Conservation (phyloP, 805 yeast genomes). For the Jamesozyma spencerorum region DNA sequence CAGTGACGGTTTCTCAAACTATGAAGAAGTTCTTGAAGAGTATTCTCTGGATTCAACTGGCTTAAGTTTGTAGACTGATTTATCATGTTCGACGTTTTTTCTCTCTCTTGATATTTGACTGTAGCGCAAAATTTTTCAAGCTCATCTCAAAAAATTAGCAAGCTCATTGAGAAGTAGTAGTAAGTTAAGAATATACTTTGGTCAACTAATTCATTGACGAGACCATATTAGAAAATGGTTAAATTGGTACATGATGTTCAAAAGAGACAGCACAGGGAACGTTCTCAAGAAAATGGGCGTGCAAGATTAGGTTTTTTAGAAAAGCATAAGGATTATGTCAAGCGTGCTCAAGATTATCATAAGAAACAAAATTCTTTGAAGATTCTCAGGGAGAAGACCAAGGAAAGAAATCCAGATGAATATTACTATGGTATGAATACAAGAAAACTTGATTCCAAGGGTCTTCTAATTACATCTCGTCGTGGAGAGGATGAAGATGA, state of each 20-base stretch:
- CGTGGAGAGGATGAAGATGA: slow-evolving; percentile 37
- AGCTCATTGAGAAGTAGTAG: background rate
- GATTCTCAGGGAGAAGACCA: slow-evolving; percentile 62
- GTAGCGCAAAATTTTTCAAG: slow-evolving; percentile 3
- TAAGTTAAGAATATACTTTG: background rate
- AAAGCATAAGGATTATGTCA: slow-evolving; percentile 78
- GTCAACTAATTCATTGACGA: background rate
- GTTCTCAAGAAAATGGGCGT: slow-evolving; percentile 76
- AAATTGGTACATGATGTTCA: slow-evolving; percentile 82
- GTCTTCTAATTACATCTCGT: slow-evolving; percentile 59
- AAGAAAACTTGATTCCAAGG: slow-evolving; percentile 56
- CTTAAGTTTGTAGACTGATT: background rate
- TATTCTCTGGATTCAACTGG: no score
- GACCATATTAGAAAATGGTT: slow-evolving; percentile 40
- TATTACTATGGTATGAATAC: slow-evolving; percentile 89
- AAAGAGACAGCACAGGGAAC: slow-evolving; percentile 91
- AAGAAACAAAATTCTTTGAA: slow-evolving; percentile 52
- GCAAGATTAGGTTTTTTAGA: slow-evolving; percentile 76
- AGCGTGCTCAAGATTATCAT: slow-evolving; percentile 60
- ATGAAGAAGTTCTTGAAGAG: no score
- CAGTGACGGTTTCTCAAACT: no score
- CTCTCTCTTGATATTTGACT: background rate
- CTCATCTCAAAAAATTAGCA: slow-evolving; percentile 3
- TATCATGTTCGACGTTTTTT: slow-evolving; percentile 1
- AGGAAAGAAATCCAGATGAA: slow-evolving; percentile 82